Base-by-base conservation (phyloP, 1,139 yeast genomes). In the Suhomyces guaymorum region DNA sequence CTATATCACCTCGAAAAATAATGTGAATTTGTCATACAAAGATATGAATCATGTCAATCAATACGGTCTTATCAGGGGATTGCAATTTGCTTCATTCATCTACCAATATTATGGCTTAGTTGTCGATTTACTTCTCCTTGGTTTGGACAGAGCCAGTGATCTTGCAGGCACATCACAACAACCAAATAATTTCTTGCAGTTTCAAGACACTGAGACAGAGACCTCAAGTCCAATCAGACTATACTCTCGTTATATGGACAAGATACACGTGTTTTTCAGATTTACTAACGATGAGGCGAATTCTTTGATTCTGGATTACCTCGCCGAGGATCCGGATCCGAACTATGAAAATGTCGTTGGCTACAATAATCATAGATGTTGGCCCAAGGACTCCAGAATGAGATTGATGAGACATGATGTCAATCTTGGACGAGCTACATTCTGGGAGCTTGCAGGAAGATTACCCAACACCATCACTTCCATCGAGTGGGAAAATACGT, bases 341-440 rank as follows among this genome's bases (percentile, higher is more conserved):
- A 86, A 86, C 51, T 84, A 84, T 57, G 95, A 86, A 51, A 83
- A 82, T 47, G 80, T 82, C n/a, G 79, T 84, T 15, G 95, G 95
- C 0, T 92, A 90, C 57, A 87, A 86, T 48, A 88, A 88, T 48
- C 87, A 85, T 48, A 80, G 80, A 35, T 89, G 97, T 55, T 94
- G 99, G 99, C 97, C 98, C 4, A 69, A 87, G 32, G 98, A 92
- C 55, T 67, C 82, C 12, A 73, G 97, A 43, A 92, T 94, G 98
- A 77, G 90, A 47, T 63, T 92, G 33, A 82, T 90, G 80, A 73
- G 97, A 31, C 84, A 82, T 43, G 98, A 94, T 63, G 97, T 92
- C 3, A 86, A 89, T 47, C 69, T 92, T 3, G 98, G 97, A 1
- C 71, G 94, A 39, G 97, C 98, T 1, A 84, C 81, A 0, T 88